These are phyloP conservation scores for Penicillium steckii DNA, from an alignment of 495 filamentous ascomycete genomes.

Conservation along the genomic window DNA sequence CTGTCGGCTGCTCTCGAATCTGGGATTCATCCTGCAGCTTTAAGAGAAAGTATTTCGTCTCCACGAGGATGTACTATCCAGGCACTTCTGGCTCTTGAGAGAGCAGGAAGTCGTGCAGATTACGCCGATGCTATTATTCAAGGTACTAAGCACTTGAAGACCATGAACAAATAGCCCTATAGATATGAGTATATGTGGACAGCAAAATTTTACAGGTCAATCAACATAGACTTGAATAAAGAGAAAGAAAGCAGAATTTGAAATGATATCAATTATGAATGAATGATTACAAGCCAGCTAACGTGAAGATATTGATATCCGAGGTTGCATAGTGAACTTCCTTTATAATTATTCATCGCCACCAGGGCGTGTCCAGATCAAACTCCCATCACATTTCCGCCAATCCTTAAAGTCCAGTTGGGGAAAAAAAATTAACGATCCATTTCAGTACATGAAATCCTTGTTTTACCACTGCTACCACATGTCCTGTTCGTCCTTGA, in stretches of 20 bases:
- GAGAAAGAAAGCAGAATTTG: too few species aligned
- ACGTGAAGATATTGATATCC: too few species aligned
- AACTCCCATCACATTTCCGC: neutral
- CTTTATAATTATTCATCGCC: neutral
- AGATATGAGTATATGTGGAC: too few species aligned
- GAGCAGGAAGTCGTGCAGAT: constrained; percentile 26
- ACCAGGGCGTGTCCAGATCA: neutral
- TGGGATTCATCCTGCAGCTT: constrained; percentile 31
- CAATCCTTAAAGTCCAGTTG: too few species aligned
- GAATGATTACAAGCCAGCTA: too few species aligned
- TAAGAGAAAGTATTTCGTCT: constrained; percentile 38
- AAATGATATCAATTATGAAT: too few species aligned
- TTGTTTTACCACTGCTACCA: constrained; percentile 36
- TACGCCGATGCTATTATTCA: constrained; percentile 25
- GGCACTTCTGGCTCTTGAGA: constrained; percentile 32
- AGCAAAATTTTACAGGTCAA: too few species aligned
- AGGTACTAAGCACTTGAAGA: constrained; percentile 24
- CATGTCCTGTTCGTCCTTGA: constrained; percentile 54
- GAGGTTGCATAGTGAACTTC: neutral
- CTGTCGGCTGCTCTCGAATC: constrained; percentile 31
- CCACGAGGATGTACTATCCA: constrained; percentile 39
- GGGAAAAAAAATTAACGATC: constrained; percentile 4
- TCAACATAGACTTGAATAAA: too few species aligned
- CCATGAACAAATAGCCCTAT: constrained; percentile 11
- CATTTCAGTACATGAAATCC: neutral